Conservation (phyloP, 2,329 filamentous ascomycete genomes). For the Penicillium glabrum region DNA sequence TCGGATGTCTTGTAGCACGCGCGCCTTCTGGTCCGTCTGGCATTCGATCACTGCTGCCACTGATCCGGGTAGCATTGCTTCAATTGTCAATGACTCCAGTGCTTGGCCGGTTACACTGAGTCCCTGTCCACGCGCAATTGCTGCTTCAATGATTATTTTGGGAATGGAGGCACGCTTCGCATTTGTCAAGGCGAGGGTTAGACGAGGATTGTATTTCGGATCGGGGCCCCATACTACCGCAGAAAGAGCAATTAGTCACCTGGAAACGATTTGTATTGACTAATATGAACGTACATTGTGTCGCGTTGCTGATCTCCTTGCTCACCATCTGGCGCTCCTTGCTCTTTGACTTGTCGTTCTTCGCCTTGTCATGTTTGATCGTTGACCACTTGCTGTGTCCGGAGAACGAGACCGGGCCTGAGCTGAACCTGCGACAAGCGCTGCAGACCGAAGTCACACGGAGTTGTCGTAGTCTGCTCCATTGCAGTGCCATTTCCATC, state of each 20-base stretch:
- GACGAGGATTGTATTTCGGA: constrained; percentile 69
- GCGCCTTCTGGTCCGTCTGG: constrained; percentile 77
- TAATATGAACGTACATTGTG: constrained; percentile 61
- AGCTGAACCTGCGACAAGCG: constrained; percentile 49
- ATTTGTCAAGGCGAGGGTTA: constrained; percentile 69
- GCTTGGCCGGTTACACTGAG: constrained; percentile 70
- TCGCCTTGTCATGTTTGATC: constrained; percentile 92
- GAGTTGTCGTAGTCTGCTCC: constrained; percentile 20
- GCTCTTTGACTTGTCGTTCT: constrained; percentile 74
- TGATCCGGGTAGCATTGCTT: constrained; percentile 74
- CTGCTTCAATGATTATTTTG: constrained; percentile 78
- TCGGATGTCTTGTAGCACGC: constrained; percentile 72
- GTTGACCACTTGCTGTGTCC: constrained; percentile 96
- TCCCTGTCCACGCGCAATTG: constrained; percentile 86
- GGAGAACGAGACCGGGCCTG: constrained; percentile 50
- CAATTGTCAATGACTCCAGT: constrained; percentile 75
- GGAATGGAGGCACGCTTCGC: constrained; percentile 87
- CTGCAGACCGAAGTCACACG: constrained; percentile 15
- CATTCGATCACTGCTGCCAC: constrained; percentile 79
- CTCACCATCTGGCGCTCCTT: constrained; percentile 66
- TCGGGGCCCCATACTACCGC: constrained; percentile 70
- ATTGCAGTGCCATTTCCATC: constrained; percentile 26
- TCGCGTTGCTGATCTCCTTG: constrained; percentile 71
- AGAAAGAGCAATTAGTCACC: constrained; percentile 8
- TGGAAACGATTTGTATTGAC: not conserved